Base-by-base conservation (phyloP, 2,329 filamentous ascomycete genomes). In the Pseudogymnoascus sp. region DNA sequence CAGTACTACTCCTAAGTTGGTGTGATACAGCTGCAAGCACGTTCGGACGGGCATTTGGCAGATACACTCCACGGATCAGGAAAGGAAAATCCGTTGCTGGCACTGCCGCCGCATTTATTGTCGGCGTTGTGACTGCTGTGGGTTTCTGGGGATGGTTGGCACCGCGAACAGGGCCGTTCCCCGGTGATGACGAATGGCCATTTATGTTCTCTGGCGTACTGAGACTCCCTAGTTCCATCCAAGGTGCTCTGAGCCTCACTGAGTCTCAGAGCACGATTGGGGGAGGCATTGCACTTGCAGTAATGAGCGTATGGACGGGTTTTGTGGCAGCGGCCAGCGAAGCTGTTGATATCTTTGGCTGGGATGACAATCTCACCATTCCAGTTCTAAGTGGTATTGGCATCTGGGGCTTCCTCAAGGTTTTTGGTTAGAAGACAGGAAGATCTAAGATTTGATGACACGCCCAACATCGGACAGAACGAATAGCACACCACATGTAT, bases 301-400 rank as follows among this genome's bases (percentile, higher is more conserved):
- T 91, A 64, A 86, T 97, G 84, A 91, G 91, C 72, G 68, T 96
- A 40, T 91, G 90, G 78, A 93, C 93, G 6, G 95, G 95, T n/a
- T 76, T 97, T 47, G 85, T 93, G 62, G 95, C 92, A 44, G 91
- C 92, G 63, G 86, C 87, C 50, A 97, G 92, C 72, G 95, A 99
- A 76, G 89, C 93, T 14, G 82, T 96, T 53, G 92, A 99, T 76
- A 72, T 97, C 0, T 97, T 92, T 74, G 91, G 92, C 59, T 93
- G 91, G 89, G 95, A 99, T 72, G 95, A 99, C 77, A 99, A 99
- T 76, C 80, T 99, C 70, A 97, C 93, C 60, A 99, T 99, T 75
- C 95, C 95, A 1, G 86, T 96, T 26, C 80, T 99, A 60, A 96
- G 91, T 73, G 92, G 93, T 24, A 77, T 91, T 53, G 93, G 93